Evolutionary conservation across 192 early-diverging fungal species (phyloP), one percentile per base, ranked within the genome.

Genomic region (Entomortierella chlamydospora): DNA sequence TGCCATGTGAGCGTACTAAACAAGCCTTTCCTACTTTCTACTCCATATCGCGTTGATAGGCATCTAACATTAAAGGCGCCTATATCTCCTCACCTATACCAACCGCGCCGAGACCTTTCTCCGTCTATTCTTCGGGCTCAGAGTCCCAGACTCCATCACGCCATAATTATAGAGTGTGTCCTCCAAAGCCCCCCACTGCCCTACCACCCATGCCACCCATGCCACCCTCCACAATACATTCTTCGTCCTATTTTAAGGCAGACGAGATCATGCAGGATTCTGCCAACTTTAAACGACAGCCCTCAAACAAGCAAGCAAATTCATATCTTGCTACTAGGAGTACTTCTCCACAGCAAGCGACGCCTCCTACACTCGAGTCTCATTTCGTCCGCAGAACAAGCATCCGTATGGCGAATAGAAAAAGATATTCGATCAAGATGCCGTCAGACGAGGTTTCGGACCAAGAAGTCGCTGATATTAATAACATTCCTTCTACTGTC

Each of bases 371-470:
- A 2, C 33, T 79, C 8, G 76, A 70, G 10, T 79, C 76, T 6
- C 68, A 68, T 0, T 79, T 79, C 28, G 70, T 62, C 0, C 67
- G 76, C 9, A 66, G 68, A 51, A 79, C 76, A 2, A 79, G 67
- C 37, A 79, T 79, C 26, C 67, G 76, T 11, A 79, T 79, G 68
- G 76, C 42, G 8, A 64, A 60, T 11, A 51, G 68, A 12, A 70
- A 79, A 23, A 37, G 76, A 23, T 79, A 79, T 29, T 79, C 76
- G 15, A 42, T 79, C 56, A 57, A 54, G 43, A 79, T 79, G 76
- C 76, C 76, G 0, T 43, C 68, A 11, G 76, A 70, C 25, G 62
- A 65, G 2, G 18, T 70, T 0, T 23, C 54, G 20, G 54, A 60
- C 18, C 42, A 57, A 26, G 34, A 22, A n/a, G 28, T 37, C 20